Conservation (phyloP, 83 land plant genomes). For the Isoetes engelmannii region DNA sequence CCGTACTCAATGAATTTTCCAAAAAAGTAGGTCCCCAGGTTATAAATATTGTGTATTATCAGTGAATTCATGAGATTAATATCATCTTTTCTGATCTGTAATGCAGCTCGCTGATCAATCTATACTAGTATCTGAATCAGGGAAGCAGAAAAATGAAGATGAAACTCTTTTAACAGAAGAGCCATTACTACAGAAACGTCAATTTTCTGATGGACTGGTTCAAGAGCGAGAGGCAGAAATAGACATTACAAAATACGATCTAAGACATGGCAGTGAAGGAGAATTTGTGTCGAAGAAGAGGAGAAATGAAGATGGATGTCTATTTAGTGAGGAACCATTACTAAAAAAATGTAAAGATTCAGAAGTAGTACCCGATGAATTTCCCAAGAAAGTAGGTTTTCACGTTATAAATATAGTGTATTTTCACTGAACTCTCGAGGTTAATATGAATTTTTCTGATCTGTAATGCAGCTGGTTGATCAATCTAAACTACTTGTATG, state of each 20-base stretch:
- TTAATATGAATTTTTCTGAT: background rate
- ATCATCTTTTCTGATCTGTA: background rate
- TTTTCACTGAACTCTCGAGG: background rate
- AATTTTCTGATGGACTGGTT: background rate
- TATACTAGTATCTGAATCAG: constrained; percentile 39
- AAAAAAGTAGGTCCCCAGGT: background rate
- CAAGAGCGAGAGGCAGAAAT: background rate
- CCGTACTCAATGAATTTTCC: background rate
- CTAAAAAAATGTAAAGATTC: background rate
- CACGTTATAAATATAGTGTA: background rate
- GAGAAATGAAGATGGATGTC: background rate
- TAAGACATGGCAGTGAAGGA: background rate
- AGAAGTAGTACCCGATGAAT: background rate
- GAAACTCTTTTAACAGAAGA: constrained; percentile 41
- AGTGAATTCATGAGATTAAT: background rate
- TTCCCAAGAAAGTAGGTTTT: background rate
- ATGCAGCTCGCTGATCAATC: constrained; percentile 34
- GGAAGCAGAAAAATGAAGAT: constrained; percentile 43
- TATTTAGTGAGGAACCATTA: background rate
- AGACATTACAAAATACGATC: background rate
- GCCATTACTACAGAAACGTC: constrained; percentile 54
- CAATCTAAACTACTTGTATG: constrained; percentile 39
- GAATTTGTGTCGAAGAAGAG: background rate
- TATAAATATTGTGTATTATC: background rate
- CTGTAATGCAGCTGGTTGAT: constrained; percentile 22